Evolutionary conservation across 306 rosid genomes (phyloP).

Genomic region (Glycine latifolia): DNA sequence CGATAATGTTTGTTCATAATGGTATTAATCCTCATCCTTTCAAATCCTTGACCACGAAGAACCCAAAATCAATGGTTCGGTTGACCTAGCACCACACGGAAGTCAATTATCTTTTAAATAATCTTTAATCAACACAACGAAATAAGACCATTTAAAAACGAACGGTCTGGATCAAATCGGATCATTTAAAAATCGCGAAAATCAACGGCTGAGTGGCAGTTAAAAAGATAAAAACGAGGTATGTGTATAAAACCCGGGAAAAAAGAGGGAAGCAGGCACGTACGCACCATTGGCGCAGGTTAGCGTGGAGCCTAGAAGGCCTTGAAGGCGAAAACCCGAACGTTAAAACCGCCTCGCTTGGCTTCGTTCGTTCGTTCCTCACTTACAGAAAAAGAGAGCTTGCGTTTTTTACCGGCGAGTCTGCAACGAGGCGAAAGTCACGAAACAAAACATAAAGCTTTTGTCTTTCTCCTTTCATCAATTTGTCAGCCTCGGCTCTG

Average conservation of each 20-base stretch:
- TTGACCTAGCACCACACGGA: slow-evolving; percentile 37
- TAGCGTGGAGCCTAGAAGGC: slow-evolving; percentile 38
- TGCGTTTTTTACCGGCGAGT: slow-evolving; percentile 62
- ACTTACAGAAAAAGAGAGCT: slow-evolving; percentile 24
- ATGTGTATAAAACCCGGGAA: slow-evolving; percentile 32
- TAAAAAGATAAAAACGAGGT: slow-evolving; percentile 22
- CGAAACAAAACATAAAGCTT: slow-evolving; percentile 16
- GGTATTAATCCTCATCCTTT: slow-evolving; percentile 31
- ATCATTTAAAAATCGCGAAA: neutral
- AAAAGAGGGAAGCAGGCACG: neutral
- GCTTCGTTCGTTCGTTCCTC: too few species aligned
- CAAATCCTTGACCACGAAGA: slow-evolving; percentile 48
- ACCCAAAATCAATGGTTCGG: slow-evolving; percentile 3
- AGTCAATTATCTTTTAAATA: neutral
- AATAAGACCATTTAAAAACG: too few species aligned
- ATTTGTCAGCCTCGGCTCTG: slow-evolving; percentile 41
- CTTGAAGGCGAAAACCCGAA: slow-evolving; percentile 53
- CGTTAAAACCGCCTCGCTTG: slow-evolving; percentile 71
- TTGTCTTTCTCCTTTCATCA: neutral
- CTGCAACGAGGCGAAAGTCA: slow-evolving; percentile 18
- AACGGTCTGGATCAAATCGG: slow-evolving; percentile 5
- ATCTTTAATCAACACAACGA: too few species aligned
- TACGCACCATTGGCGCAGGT: slow-evolving; percentile 35
- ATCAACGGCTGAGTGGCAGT: slow-evolving; percentile 34
- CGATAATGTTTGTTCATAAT: neutral